These are phyloP conservation scores for Suhomyces pyralidae DNA, from an alignment of 805 yeast species.

Conservation along the genomic window DNA sequence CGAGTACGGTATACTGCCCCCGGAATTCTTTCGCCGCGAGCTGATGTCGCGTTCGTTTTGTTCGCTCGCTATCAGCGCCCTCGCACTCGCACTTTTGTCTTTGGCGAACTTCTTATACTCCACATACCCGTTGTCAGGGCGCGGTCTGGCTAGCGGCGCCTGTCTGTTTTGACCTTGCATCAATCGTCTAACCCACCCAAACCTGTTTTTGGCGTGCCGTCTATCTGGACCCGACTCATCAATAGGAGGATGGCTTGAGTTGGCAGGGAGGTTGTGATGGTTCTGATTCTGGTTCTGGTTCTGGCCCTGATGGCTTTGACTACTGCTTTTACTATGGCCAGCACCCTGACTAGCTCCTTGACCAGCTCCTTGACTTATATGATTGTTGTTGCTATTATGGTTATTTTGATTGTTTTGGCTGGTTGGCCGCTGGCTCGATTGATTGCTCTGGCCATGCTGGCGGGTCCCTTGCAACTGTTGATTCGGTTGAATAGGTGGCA, in stretches of 20 bases:
- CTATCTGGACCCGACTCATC: slow-evolving; percentile 15
- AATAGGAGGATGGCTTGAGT: background rate
- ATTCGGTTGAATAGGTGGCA: background rate
- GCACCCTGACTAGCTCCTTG: background rate
- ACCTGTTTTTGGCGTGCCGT: slow-evolving; percentile 30
- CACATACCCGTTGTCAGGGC: background rate
- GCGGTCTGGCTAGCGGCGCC: slow-evolving; percentile 2
- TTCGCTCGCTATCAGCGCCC: background rate
- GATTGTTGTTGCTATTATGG: background rate
- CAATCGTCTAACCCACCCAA: slow-evolving; percentile 40
- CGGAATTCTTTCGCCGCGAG: background rate
- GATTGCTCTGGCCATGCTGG: background rate
- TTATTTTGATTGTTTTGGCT: background rate
- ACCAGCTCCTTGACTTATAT: background rate
- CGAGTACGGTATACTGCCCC: slow-evolving; percentile 5
- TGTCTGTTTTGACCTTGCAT: slow-evolving; percentile 34
- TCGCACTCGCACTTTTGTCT: background rate
- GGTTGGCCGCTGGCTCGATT: background rate
- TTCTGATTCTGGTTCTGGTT: background rate
- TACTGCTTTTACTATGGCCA: background rate
- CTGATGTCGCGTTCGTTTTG: background rate
- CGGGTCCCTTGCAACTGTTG: background rate
- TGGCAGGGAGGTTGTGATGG: background rate
- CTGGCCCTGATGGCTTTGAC: background rate
- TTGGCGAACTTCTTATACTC: background rate